Conservation (phyloP, 345 rosid species). For the Cardiospermum halicacabum region DNA sequence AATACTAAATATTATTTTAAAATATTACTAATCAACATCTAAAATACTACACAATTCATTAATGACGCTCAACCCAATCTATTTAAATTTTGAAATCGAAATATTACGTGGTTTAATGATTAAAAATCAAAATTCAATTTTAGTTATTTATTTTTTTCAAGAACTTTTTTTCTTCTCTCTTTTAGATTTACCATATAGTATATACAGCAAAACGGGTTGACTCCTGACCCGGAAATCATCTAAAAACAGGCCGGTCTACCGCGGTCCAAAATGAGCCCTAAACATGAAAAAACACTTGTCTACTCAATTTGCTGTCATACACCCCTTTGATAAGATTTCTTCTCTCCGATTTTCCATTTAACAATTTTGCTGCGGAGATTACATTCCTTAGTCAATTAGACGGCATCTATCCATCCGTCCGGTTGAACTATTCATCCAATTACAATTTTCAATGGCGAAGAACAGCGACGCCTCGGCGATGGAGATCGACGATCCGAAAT, state of each 20-base stretch:
- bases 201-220: background rate
- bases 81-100: no score
- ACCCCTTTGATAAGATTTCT: background rate
- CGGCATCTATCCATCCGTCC: background rate
- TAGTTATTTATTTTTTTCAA: no score
- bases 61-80: no score
- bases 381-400: background rate
- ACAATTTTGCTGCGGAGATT: background rate
- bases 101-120: no score
- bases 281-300: background rate
- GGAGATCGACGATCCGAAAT: constrained; percentile 68
- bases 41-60: no score
- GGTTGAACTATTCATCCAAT: constrained; percentile 9
- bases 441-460: constrained; percentile 30
- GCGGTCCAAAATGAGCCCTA: background rate
- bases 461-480: constrained; percentile 42
- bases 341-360: background rate
- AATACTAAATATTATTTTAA: no score
- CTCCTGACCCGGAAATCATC: background rate
- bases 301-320: background rate
- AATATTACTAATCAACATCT: no score
- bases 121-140: no score
- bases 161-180: no score
- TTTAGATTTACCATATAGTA: no score
- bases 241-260: background rate